Percentiles rank a stretch among this genome's conserved stretches.
Conservation (phyloP, 148 eudicot species). For the Chenopodium suecicum region DNA sequence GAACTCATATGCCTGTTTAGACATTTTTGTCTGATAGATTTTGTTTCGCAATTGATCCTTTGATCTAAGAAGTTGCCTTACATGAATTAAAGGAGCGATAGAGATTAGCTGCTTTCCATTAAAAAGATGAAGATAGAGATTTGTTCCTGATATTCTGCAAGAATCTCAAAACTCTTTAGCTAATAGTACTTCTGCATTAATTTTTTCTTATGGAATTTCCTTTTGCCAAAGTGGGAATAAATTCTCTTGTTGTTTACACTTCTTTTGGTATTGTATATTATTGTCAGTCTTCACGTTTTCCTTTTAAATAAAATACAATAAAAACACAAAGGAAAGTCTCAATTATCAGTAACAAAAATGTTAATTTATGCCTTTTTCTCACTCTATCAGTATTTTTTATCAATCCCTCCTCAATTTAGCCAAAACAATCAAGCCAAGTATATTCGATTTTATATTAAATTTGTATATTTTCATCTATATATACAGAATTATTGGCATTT, state of each 20-base stretch:
- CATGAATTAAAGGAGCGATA: neutral
- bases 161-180: neutral
- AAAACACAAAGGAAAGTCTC: neutral
- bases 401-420: neutral
- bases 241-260: conserved; percentile 15
- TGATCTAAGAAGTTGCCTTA: neutral
- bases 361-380: neutral
- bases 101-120: neutral
- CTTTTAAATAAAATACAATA: neutral
- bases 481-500: neutral
- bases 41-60: neutral
- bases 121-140: neutral
- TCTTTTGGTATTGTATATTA: neutral
- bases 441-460: neutral
- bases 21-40: conserved; percentile 9
- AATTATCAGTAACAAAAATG: neutral
- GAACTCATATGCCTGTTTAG: conserved; percentile 41
- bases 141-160: conserved; percentile 18
- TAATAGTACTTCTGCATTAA: neutral
- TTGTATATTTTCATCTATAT: neutral
- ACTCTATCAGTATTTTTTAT: neutral
- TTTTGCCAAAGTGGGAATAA: conserved; percentile 26
- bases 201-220: conserved; percentile 11
- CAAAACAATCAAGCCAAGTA: conserved; percentile 1
- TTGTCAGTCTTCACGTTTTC: conserved; percentile 3